Evolutionary conservation across 495 filamentous ascomycete species (phyloP).

Genomic region (Baudoinia panamericana): DNA sequence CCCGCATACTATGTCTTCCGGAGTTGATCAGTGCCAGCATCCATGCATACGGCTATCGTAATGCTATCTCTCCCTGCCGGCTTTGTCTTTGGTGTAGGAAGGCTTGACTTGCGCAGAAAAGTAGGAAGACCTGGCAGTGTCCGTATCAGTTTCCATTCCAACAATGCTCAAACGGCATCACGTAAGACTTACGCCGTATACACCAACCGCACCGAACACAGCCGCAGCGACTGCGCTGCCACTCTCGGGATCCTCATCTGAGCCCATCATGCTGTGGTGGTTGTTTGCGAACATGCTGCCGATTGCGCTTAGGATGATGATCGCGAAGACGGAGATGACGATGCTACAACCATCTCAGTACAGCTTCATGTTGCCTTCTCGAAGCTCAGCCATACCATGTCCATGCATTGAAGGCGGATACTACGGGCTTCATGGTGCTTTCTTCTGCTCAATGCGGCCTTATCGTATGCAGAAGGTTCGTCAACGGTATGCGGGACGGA

Average conservation of each 20-base stretch:
- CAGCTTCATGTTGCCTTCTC: neutral
- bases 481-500: no score
- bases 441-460: no score
- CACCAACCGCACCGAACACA: constrained; percentile 69
- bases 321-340: constrained; percentile 76
- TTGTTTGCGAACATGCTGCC: constrained; percentile 63
- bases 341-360: constrained; percentile 42
- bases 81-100: constrained; percentile 63
- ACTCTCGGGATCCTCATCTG: constrained; percentile 50
- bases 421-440: constrained; percentile 76
- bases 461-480: no score
- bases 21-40: no score
- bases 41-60: no score
- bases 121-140: constrained; percentile 59
- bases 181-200: constrained; percentile 60
- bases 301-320: constrained; percentile 74
- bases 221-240: constrained; percentile 65
- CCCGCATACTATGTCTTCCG: no score
- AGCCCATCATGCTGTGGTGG: constrained; percentile 69
- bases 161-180: neutral
- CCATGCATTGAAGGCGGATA: constrained; percentile 84
- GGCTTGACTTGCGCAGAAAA: constrained; percentile 81
- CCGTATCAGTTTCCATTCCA: neutral
- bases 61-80: constrained; percentile 67
- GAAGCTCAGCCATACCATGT: constrained; percentile 49